Percentiles rank a stretch among this genome's conserved stretches.
These are phyloP conservation scores for Chrysosporium queenslandicum DNA, from an alignment of 2,329 filamentous ascomycete species.

Conservation along the genomic window DNA sequence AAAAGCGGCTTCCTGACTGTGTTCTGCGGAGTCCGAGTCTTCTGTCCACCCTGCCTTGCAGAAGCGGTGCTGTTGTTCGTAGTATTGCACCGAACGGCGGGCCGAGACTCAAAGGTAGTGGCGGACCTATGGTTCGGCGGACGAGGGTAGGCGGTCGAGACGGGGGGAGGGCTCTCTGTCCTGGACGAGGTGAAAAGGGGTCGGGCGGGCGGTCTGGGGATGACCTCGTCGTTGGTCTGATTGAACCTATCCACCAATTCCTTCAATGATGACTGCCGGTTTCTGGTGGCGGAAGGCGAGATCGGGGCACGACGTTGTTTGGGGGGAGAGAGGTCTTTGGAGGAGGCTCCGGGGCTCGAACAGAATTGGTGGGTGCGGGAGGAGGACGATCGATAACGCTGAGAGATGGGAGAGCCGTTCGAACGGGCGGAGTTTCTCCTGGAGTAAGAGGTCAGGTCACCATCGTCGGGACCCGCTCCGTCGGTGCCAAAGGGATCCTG, in stretches of 20 bases:
- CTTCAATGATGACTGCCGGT: conserved; percentile 59
- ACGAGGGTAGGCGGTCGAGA: conserved; percentile 20
- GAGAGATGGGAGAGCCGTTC: conserved; percentile 11
- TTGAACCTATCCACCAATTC: conserved; percentile 74
- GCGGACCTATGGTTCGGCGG: conserved; percentile 13
- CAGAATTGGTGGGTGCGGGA: conserved; percentile 22
- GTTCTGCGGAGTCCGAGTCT: conserved; percentile 18
- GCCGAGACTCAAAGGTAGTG: neutral
- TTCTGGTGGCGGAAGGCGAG: conserved; percentile 21
- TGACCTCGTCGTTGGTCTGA: conserved; percentile 44
- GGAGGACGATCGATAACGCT: conserved; percentile 15
- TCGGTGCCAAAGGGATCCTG: conserved; percentile 28
- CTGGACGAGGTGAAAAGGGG: conserved; percentile 27
- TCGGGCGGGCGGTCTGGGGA: conserved; percentile 31
- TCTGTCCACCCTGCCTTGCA: neutral
- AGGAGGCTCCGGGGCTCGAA: conserved; percentile 25
- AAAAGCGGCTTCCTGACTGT: conserved; percentile 53
- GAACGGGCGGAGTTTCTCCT: conserved; percentile 8
- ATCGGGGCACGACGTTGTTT: conserved; percentile 18
- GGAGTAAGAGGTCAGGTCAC: conserved; percentile 19
- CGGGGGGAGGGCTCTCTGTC: conserved; percentile 29
- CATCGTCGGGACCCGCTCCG: conserved; percentile 15
- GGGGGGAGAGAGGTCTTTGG: conserved; percentile 12
- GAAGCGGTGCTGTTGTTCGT: neutral
- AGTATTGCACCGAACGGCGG: neutral